A percentile compares a stretch with the other conserved stretches of the same genome.
Evolutionary conservation across 345 rosid genomes (phyloP).

Genomic region (Noccaea bulbosa): DNA sequence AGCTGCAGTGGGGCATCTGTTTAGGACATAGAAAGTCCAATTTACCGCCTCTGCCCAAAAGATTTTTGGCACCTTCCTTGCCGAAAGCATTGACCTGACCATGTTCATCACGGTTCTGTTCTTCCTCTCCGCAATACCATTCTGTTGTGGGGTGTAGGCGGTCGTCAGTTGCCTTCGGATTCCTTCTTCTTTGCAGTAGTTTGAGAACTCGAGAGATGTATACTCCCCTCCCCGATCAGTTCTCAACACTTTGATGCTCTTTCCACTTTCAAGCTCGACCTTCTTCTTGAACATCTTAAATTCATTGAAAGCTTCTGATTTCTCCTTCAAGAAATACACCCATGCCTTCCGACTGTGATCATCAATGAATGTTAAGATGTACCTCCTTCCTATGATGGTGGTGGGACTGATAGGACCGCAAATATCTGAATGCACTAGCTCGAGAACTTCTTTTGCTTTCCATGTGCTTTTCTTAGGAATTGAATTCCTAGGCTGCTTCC

Average conservation of each 20-base stretch:
- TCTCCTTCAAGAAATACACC: not conserved
- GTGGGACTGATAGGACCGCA: not conserved
- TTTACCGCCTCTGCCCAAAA: slow-evolving; percentile 21
- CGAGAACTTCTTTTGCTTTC: not conserved
- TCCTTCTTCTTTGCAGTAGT: not conserved
- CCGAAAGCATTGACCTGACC: not conserved
- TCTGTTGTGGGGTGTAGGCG: not conserved
- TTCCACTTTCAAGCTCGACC: not conserved
- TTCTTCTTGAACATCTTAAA: not conserved
- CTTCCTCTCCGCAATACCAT: not conserved
- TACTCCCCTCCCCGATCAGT: not conserved
- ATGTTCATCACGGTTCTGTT: not conserved
- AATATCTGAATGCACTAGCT: not conserved
- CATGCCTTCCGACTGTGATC: not conserved
- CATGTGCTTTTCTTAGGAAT: not conserved
- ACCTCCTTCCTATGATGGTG: not conserved
- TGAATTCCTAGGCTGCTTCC: not conserved
- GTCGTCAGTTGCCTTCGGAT: not conserved
- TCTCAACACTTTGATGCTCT: not conserved
- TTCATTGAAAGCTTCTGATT: not conserved
- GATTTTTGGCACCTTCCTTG: not conserved
- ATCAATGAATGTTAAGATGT: not conserved
- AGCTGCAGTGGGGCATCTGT: not conserved
- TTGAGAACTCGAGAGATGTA: not conserved
- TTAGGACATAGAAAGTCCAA: not conserved